These are phyloP conservation scores for Eucalyptus sideroxylon DNA, from an alignment of 345 rosid genomes.

Conservation along the genomic window DNA sequence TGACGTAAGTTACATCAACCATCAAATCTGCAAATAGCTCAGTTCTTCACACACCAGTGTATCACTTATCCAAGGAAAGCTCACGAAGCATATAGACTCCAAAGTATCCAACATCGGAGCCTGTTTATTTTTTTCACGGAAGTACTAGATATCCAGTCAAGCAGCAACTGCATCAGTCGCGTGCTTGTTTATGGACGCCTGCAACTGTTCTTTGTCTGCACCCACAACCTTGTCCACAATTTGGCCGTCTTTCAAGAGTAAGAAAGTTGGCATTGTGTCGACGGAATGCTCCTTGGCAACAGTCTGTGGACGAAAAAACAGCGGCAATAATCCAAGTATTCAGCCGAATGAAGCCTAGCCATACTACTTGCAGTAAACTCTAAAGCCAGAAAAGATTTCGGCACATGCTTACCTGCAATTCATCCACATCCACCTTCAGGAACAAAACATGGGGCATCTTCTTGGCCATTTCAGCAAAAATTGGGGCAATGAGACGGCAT, in stretches of 20 bases:
- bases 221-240: neutral
- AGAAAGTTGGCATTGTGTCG: neutral
- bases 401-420: neutral
- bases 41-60: neutral
- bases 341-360: neutral
- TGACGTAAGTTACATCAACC: neutral
- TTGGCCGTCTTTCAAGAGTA: neutral
- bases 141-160: neutral
- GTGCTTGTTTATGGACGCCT: neutral
- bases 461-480: slow-evolving; percentile 14
- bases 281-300: neutral
- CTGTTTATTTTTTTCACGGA: neutral
- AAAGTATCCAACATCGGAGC: neutral
- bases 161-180: neutral
- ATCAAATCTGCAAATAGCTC: neutral
- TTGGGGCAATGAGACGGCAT: slow-evolving; percentile 17
- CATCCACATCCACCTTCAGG: slow-evolving; percentile 29
- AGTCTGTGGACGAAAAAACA: neutral
- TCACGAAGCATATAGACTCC: neutral
- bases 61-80: neutral
- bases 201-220: neutral
- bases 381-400: neutral
- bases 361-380: neutral
- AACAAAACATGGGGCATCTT: slow-evolving; percentile 5
- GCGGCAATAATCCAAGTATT: neutral